Evolutionary conservation across 163 green algal genomes (phyloP), one percentile per base, ranked within the genome.

Genomic region (Smithsoniella earleae): DNA sequence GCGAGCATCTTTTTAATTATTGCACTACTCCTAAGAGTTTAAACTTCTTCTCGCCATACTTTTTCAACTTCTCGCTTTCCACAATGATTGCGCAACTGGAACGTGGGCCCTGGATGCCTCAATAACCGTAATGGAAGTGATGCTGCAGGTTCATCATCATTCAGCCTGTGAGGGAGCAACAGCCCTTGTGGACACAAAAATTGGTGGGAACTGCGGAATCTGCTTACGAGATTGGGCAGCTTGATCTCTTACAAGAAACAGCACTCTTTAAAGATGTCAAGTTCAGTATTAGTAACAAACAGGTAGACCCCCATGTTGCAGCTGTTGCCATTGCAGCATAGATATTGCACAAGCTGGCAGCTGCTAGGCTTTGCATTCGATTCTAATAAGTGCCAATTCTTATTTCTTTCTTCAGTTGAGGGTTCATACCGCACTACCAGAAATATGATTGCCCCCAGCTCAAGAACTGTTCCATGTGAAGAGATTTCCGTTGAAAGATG

Each of bases 131-230:
- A 27, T 16, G 16, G 43, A 27, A 16, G 43, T 16, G 16, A 16
- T 54, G 18, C 43, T 27, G 58, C 58, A 69, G 58, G 58, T 40
- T 69, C 16, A 69, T 69, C 18, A 45, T 69, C 58, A 43, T 69
- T 69, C 58, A 69, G 58, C n/a, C 58, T 43, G 58, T n/a, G n/a
- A n/a, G n/a, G n/a, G n/a, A n/a, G n/a, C n/a, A n/a, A n/a, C n/a
- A n/a, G n/a, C n/a, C n/a, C n/a, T n/a, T n/a, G n/a, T n/a, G n/a
- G n/a, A n/a, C 34, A 13, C 58, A 69, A 33, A 25, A 30, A 33
- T 16, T 69, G 58, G 58, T 69, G 5, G 58, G 58, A 0, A 43
- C 16, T 16, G 58, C 58, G 25, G 20, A 5, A 0, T 16, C 38
- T 22, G 58, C 25, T 22, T 40, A 43, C 0, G 58, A 69, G 8